phyloP scores from a whole-genome alignment of 805 yeast species.

The Yarrowia sp. region DNA sequence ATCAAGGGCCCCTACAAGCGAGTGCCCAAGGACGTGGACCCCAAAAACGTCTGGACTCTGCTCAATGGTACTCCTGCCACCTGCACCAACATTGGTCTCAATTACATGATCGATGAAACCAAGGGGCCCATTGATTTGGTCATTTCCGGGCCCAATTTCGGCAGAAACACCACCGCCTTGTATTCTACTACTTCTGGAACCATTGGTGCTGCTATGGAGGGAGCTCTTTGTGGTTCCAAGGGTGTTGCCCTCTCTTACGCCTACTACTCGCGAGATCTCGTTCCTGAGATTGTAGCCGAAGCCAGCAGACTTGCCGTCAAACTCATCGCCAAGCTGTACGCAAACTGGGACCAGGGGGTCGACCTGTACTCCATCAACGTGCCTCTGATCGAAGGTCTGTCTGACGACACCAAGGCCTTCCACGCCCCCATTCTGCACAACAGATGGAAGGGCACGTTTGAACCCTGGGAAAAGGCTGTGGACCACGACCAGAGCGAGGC shows the following conservation, averaged over 20 bases:
- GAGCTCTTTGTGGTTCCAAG: slow-evolving; percentile 58
- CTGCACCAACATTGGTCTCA: slow-evolving; percentile 84
- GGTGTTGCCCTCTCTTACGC: slow-evolving; percentile 85
- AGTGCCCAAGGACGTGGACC: slow-evolving; percentile 29
- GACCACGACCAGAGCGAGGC: slow-evolving; percentile 15
- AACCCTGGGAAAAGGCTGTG: slow-evolving; percentile 32
- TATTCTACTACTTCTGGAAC: slow-evolving; percentile 92
- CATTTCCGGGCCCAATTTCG: slow-evolving; percentile 92
- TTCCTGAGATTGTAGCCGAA: slow-evolving; percentile 48
- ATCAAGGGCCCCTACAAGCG: slow-evolving; percentile 26
- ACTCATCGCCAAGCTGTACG: slow-evolving; percentile 56
- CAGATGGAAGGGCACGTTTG: slow-evolving; percentile 69
- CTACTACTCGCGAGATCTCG: slow-evolving; percentile 49
- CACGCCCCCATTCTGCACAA: slow-evolving; percentile 81
- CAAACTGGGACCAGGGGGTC: slow-evolving; percentile 50
- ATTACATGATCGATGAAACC: slow-evolving; percentile 52
- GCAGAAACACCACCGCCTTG: slow-evolving; percentile 84
- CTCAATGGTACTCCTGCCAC: slow-evolving; percentile 96
- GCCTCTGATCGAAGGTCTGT: slow-evolving; percentile 60
- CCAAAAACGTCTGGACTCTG: slow-evolving; percentile 67
- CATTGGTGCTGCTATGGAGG: slow-evolving; percentile 96
- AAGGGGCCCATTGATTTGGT: slow-evolving; percentile 74
- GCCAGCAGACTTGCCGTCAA: slow-evolving; percentile 69
- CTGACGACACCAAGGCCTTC: slow-evolving; percentile 56
- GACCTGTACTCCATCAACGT: slow-evolving; percentile 83